A percentile compares a stretch with the other conserved stretches of the same genome.
Evolutionary conservation across 192 early-diverging fungal genomes (phyloP).

Genomic region (Linnemannia zychae): DNA sequence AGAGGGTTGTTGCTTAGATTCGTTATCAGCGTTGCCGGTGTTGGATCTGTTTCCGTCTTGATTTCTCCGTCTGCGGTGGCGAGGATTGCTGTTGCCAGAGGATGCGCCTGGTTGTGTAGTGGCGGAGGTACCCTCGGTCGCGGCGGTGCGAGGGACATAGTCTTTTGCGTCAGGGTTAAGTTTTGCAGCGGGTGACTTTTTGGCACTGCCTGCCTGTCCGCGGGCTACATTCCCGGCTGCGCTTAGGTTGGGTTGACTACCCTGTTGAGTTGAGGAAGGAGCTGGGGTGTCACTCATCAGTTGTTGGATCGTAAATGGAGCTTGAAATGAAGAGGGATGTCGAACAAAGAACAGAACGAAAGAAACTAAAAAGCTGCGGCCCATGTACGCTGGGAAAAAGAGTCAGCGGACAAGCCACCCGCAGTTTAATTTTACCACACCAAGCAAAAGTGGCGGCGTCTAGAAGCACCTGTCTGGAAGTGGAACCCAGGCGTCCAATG

Average conservation of each 20-base stretch:
- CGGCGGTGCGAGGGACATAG: constrained; percentile 40
- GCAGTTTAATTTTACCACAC: constrained; percentile 24
- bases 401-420: constrained; percentile 34
- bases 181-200: constrained; percentile 10
- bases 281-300: background rate
- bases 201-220: background rate
- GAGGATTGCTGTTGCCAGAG: constrained; percentile 2
- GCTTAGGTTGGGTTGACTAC: background rate
- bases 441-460: background rate
- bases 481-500: background rate
- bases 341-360: background rate
- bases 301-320: background rate
- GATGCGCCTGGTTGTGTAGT: constrained; percentile 8
- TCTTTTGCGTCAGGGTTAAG: constrained; percentile 52
- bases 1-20: constrained; percentile 9
- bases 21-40: background rate
- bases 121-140: background rate
- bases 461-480: too few species aligned
- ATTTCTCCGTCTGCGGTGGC: constrained; percentile 29
- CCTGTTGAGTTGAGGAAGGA: constrained; percentile 2
- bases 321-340: background rate
- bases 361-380: background rate
- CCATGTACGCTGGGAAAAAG: background rate
- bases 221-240: background rate
- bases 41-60: constrained; percentile 12